phyloP scores from a whole-genome alignment of 805 yeast genomes.

The Saturnispora kantuleensis region DNA sequence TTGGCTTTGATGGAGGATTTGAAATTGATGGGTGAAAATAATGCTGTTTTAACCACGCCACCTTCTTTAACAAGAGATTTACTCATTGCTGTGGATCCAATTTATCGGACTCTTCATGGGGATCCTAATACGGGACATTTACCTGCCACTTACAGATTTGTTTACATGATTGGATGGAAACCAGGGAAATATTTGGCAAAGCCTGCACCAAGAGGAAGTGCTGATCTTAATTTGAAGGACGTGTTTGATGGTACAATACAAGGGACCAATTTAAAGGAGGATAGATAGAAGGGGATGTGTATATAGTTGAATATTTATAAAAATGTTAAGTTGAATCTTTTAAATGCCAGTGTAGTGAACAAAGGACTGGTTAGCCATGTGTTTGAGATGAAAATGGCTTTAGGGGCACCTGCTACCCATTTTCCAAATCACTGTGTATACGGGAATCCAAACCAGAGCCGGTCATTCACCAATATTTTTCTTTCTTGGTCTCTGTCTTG shows the following conservation, averaged over 20 bases:
- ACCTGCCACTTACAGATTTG: slow-evolving; percentile 74
- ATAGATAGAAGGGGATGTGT: slow-evolving; percentile 4
- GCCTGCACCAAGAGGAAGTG: slow-evolving; percentile 67
- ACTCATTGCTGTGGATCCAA: slow-evolving; percentile 65
- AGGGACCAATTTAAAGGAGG: slow-evolving; percentile 13
- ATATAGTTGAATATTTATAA: not conserved
- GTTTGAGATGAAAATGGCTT: no score
- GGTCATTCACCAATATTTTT: not conserved
- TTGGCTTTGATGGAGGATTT: slow-evolving; percentile 59
- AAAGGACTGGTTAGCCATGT: no score
- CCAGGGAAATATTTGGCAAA: slow-evolving; percentile 58
- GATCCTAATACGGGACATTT: slow-evolving; percentile 39
- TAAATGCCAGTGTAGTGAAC: no score
- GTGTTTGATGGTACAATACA: slow-evolving; percentile 27
- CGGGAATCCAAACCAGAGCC: no score
- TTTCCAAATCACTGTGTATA: no score
- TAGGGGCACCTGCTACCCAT: no score
- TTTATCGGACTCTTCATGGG: slow-evolving; percentile 64
- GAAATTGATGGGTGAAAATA: slow-evolving; percentile 78
- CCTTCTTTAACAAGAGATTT: slow-evolving; percentile 48
- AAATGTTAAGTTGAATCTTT: not conserved
- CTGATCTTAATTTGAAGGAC: slow-evolving; percentile 58
- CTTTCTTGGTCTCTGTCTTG: not conserved
- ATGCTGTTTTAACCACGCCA: slow-evolving; percentile 36
- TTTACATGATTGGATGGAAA: slow-evolving; percentile 88